Percentiles rank a stretch among this genome's conserved stretches.
Evolutionary conservation across 2,329 filamentous ascomycete genomes (phyloP).

Genomic region (Penicillium sp.): DNA sequence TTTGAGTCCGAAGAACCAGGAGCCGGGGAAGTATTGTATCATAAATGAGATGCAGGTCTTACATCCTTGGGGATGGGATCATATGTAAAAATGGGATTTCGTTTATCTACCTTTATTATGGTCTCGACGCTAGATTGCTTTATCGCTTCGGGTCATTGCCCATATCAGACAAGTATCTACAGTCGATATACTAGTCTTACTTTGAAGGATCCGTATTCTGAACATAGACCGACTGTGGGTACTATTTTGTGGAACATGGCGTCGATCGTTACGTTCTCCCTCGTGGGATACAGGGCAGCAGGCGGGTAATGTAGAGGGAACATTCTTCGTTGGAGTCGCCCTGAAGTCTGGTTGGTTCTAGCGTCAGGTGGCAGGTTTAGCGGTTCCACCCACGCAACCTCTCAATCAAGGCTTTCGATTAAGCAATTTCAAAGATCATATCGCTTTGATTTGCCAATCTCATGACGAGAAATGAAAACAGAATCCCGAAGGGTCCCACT

Average conservation of each 20-base stretch:
- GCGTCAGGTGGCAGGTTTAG: background rate
- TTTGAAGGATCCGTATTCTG: too few relatives aligned
- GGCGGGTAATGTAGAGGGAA: background rate
- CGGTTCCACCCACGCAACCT: background rate
- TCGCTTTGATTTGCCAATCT: background rate
- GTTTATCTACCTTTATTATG: background rate
- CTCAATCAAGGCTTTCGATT: background rate
- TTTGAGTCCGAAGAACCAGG: conserved; percentile 7
- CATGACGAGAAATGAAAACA: background rate
- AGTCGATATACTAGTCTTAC: background rate
- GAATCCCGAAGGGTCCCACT: background rate
- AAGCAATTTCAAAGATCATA: background rate
- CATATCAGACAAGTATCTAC: background rate
- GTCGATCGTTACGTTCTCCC: background rate
- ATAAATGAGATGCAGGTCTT: conserved; percentile 28
- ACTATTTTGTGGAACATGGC: background rate
- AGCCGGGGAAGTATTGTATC: conserved; percentile 19
- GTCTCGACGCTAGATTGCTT: background rate
- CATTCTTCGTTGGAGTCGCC: background rate
- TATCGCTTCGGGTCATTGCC: background rate
- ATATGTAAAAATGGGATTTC: conserved; percentile 11
- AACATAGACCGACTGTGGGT: background rate
- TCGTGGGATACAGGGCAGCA: background rate
- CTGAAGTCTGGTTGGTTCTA: background rate
- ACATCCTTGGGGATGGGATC: conserved; percentile 20